These are phyloP conservation scores for Ganoderma resinaceum DNA, from an alignment of 1,284 basidiomycete species.

Conservation along the genomic window DNA sequence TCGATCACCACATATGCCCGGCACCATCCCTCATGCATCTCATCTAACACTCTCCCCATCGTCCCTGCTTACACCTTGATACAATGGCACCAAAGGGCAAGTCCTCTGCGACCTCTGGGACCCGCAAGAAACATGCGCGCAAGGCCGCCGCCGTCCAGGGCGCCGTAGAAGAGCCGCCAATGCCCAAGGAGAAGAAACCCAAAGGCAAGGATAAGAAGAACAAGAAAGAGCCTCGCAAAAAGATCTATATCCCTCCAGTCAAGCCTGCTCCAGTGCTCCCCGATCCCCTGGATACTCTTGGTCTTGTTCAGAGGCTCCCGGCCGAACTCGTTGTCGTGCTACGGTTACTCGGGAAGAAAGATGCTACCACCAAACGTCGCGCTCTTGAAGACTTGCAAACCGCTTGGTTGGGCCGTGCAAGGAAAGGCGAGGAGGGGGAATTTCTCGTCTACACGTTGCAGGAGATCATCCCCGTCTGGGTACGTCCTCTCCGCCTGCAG, in stretches of 20 bases:
- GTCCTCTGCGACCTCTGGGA: constrained; percentile 80
- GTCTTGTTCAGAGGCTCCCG: constrained; percentile 78
- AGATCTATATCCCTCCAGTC: constrained; percentile 85
- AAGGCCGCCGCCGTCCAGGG: constrained; percentile 51
- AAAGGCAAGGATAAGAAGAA: constrained; percentile 64
- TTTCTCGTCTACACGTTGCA: constrained; percentile 57
- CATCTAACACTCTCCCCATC: neutral
- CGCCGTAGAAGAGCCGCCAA: constrained; percentile 39
- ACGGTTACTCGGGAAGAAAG: constrained; percentile 89
- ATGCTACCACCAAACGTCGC: constrained; percentile 84
- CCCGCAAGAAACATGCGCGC: constrained; percentile 86
- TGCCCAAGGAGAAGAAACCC: constrained; percentile 53
- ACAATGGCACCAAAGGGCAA: constrained; percentile 54
- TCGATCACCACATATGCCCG: constrained; percentile 1
- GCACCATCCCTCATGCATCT: neutral
- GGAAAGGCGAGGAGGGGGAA: constrained; percentile 49
- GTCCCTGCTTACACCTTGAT: neutral
- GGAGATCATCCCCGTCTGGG: constrained; percentile 88
- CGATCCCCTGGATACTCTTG: constrained; percentile 92
- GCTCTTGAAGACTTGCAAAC: constrained; percentile 87
- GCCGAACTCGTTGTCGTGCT: constrained; percentile 88
- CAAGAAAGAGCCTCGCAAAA: constrained; percentile 72
- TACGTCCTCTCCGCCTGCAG: constrained; percentile 47
- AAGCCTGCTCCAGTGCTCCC: constrained; percentile 86
- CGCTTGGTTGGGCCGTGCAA: constrained; percentile 68